These are phyloP conservation scores for peach (Prunus persica) DNA, from an alignment of 306 rosid species.

Conservation along the genomic window Prunus_persica_NCBIv2 NC_034015.1:907501-908000, in stretches of 20 bases:
- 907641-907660: too few relatives aligned
- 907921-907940: slow-evolving; percentile 68
- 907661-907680: too few relatives aligned
- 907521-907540: too few relatives aligned
- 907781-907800: slow-evolving; percentile 60
- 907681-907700: too few relatives aligned
- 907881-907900: neutral
- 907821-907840: slow-evolving; percentile 80
- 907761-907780: slow-evolving; percentile 35
- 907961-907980: slow-evolving; percentile 73
- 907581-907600: too few relatives aligned
- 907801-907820: slow-evolving; percentile 74
- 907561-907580: too few relatives aligned
- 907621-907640: too few relatives aligned
- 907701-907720: slow-evolving; percentile 10
- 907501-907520: too few relatives aligned
- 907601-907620: too few relatives aligned
- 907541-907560: too few relatives aligned
- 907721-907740: slow-evolving; percentile 34
- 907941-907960: slow-evolving; percentile 77
- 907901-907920: neutral
- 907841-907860: slow-evolving; percentile 1
- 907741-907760: slow-evolving; percentile 44
- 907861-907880: neutral
- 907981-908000: slow-evolving; percentile 82